phyloP scores from a whole-genome alignment of 495 filamentous ascomycete genomes.

The Chaetomium fimeti region DNA sequence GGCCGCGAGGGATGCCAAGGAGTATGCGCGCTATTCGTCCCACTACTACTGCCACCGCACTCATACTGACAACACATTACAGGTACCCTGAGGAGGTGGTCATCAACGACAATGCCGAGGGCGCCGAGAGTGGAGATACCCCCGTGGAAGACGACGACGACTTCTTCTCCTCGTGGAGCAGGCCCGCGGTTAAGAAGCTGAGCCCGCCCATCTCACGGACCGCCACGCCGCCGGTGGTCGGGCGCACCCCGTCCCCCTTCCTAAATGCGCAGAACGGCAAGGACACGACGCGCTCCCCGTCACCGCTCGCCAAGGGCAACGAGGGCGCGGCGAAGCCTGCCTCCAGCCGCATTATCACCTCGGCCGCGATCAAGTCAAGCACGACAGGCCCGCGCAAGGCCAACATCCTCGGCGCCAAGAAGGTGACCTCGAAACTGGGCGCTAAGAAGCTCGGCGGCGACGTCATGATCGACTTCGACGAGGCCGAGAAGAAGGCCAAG shows the following conservation, averaged over 20 bases:
- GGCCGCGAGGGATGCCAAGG: constrained; percentile 72
- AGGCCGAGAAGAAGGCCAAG: constrained; percentile 92
- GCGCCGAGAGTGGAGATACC: constrained; percentile 61
- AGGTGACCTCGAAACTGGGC: constrained; percentile 81
- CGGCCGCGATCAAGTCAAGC: constrained; percentile 69
- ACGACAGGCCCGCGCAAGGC: constrained; percentile 66
- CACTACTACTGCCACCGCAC: constrained; percentile 22
- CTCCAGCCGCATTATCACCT: constrained; percentile 69
- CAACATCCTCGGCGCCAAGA: constrained; percentile 87
- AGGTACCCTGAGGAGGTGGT: constrained; percentile 86
- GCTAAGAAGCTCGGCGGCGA: constrained; percentile 84
- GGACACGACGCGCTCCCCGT: constrained; percentile 69
- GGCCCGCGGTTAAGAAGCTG: constrained; percentile 93
- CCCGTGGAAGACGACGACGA: constrained; percentile 84
- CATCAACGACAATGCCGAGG: constrained; percentile 70
- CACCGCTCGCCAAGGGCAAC: constrained; percentile 64
- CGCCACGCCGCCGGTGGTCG: constrained; percentile 79
- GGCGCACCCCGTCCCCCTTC: constrained; percentile 84
- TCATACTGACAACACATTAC: constrained; percentile 20
- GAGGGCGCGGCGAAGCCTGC: constrained; percentile 49
- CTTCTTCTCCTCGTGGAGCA: constrained; percentile 99
- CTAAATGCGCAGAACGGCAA: constrained; percentile 71
- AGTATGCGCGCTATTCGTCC: constrained; percentile 51
- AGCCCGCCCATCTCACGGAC: constrained; percentile 92
- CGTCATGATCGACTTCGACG: constrained; percentile 82